Evolutionary conservation across 192 early-diverging fungal genomes (phyloP), one percentile per base, ranked within the genome.

Genomic region (Glomus cerebriforme): DNA sequence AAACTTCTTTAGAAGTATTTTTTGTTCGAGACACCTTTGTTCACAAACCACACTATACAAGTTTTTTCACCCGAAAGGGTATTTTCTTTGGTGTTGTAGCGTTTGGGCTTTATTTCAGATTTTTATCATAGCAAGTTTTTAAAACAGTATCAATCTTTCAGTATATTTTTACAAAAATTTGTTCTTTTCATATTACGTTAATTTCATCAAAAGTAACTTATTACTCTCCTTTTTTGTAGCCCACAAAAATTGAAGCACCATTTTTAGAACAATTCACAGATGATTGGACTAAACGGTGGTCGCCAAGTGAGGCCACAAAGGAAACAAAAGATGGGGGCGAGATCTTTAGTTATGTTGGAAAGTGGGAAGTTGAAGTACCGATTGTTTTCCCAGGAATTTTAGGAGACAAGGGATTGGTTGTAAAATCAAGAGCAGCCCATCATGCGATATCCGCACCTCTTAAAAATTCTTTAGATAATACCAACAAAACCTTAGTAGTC

Each of bases 361-460:
- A 85, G 47, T 97, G 96, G 96, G 86, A 80, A 59, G 91, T 95
- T 60, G 94, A 97, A 84, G 91, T 89, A 71, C 86, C 92, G 26
- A 79, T 77, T 15, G 86, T 88, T 65, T 83, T 84, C 37, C 83
- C 85, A 8, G 91, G 89, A 17, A 74, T 96, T 59, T 75, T 82
- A 29, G 91, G 91, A 59, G 95, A 98, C 83, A 77, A 85, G 39
- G 95, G 92, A 12, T 85, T 98, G 43, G 92, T 96, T 19, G 90
- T 93, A 64, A 95, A 95, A 86, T 85, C 90, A 71, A 84, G 90
- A 7, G 95, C 95, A 47, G 91, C 94, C 7, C 93, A 95, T 81
- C 93, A 96, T 79, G 96, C 96, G 32, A 95, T 98, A 77, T 92
- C 96, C 12, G 89, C 92, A 2, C 84, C 81, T 43, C 91, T 98